Percentiles rank a stretch among this genome's conserved stretches.
Conservation (phyloP, 2,329 filamentous ascomycete species). For the Uncinocarpus reesii region DNA sequence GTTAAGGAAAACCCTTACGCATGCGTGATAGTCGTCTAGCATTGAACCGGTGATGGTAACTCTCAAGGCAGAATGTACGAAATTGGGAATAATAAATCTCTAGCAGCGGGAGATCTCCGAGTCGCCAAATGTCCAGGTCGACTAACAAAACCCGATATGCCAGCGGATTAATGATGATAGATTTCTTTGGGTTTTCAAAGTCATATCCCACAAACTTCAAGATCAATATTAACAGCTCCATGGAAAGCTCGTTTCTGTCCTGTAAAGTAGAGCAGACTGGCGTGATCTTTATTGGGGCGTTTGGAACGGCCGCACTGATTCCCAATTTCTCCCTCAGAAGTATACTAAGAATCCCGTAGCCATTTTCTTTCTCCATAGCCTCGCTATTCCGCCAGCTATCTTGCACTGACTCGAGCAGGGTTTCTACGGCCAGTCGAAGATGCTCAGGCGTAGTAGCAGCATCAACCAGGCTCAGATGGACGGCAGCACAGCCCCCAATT, state of each 20-base stretch:
- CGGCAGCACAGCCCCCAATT: slow-evolving; percentile 77
- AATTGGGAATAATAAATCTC: slow-evolving; percentile 92
- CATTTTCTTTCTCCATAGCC: slow-evolving; percentile 92
- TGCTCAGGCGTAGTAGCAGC: slow-evolving; percentile 59
- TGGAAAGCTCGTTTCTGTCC: slow-evolving; percentile 44
- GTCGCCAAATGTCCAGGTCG: slow-evolving; percentile 87
- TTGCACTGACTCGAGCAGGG: slow-evolving; percentile 74
- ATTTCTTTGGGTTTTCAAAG: slow-evolving; percentile 65
- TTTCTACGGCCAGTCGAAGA: slow-evolving; percentile 66
- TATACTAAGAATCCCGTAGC: slow-evolving; percentile 77
- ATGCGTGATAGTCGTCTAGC: slow-evolving; percentile 76
- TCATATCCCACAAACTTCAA: slow-evolving; percentile 85
- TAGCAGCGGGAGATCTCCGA: slow-evolving; percentile 64
- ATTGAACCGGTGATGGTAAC: slow-evolving; percentile 89
- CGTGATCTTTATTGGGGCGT: slow-evolving; percentile 36
- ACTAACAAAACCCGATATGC: slow-evolving; percentile 87
- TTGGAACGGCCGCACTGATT: slow-evolving; percentile 22
- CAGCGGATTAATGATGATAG: slow-evolving; percentile 89
- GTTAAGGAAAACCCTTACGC: slow-evolving; percentile 49
- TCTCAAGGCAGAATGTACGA: slow-evolving; percentile 72
- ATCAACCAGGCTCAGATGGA: slow-evolving; percentile 77
- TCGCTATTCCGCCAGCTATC: slow-evolving; percentile 97
- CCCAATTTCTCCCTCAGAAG: slow-evolving; percentile 70
- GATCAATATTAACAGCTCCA: slow-evolving; percentile 61
- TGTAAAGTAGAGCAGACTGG: slow-evolving; percentile 29